Percentiles rank a stretch among this genome's conserved stretches.
Evolutionary conservation across 2,329 filamentous ascomycete species (phyloP).

Genomic region (Talaromyces amestolkiae): DNA sequence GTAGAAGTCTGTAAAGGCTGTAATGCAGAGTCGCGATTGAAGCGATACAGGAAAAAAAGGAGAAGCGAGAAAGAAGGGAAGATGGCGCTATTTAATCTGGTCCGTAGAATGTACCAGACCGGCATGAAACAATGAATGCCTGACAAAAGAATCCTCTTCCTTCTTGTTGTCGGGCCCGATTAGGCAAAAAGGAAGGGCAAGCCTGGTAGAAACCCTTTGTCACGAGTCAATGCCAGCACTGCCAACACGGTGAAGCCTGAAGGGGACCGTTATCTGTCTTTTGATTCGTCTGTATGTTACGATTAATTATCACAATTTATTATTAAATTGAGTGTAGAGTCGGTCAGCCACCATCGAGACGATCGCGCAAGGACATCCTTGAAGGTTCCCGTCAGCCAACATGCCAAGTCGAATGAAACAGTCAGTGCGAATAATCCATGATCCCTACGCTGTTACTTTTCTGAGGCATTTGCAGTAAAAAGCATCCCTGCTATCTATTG

Average conservation of each 20-base stretch:
- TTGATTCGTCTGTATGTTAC: neutral
- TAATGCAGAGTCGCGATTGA: neutral
- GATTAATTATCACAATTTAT: neutral
- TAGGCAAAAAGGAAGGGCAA: constrained; percentile 4
- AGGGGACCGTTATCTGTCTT: neutral
- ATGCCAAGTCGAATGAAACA: neutral
- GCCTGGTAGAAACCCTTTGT: constrained; percentile 3
- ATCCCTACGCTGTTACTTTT: neutral
- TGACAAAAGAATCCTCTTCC: neutral
- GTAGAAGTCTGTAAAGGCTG: neutral
- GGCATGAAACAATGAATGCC: constrained; percentile 9
- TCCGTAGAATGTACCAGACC: neutral
- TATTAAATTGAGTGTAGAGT: neutral
- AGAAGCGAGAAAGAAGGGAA: neutral
- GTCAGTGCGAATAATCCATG: neutral
- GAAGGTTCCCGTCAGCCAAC: neutral
- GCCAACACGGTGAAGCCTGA: constrained; percentile 4
- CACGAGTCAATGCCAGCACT: constrained; percentile 2
- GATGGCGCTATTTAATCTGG: neutral
- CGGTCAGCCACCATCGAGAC: neutral
- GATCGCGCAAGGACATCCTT: neutral
- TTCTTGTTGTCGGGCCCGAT: neutral
- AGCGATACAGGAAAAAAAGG: neutral
- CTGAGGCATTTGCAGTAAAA: neutral
- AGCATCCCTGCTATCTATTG: neutral